Evolutionary conservation across 139 green algal genomes (phyloP), one percentile per base, ranked within the genome.

Genomic region (Protoeuglena noctilucae): DNA sequence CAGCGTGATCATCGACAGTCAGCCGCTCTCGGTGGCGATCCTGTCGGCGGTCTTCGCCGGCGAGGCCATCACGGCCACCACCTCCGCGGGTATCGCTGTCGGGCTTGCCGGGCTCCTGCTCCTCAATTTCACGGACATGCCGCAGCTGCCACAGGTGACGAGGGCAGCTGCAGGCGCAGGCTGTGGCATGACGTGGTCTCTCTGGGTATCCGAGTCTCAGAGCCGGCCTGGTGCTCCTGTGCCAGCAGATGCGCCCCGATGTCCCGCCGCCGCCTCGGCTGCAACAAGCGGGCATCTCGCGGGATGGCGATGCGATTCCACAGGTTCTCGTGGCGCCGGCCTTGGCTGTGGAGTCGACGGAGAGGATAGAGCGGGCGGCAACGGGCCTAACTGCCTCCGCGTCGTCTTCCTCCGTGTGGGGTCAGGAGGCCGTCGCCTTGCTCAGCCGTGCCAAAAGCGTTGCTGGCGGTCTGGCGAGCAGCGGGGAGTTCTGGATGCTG

Each of bases 401-500:
- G 34, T 62, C 26, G 53, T 2, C 28, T 6, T 12, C 6, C 18
- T 56, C 7, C 5, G 7, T 7, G 7, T 17, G 5, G 34, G 53
- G 17, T 21, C 24, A 14, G 6, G 6, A 19, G 4, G 56, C 25
- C 5, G 3, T 52, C 23, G 28, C 30, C 19, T 51, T 31, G 39
- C 29, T 52, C 19, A 29, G 22, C 3, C 14, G 2, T n/a, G 34
- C 23, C 28, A 17, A 23, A 56, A 45, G 50, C 19, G 12, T 48
- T 60, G 41, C 23, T 24, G 68, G 26, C 71, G 61, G n/a, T n/a
- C n/a, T n/a, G n/a, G n/a, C n/a, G 73, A 76, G 87, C 51, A 82
- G 61, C 34, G 89, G 89, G 6, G 89, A 94, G 69, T 92, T 84
- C 56, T 91, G 77, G 73, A 98, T 98, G 90, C 78, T 98, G 47